Evolutionary conservation across 306 rosid genomes (phyloP).

Genomic region (Argentina anserina): DNA sequence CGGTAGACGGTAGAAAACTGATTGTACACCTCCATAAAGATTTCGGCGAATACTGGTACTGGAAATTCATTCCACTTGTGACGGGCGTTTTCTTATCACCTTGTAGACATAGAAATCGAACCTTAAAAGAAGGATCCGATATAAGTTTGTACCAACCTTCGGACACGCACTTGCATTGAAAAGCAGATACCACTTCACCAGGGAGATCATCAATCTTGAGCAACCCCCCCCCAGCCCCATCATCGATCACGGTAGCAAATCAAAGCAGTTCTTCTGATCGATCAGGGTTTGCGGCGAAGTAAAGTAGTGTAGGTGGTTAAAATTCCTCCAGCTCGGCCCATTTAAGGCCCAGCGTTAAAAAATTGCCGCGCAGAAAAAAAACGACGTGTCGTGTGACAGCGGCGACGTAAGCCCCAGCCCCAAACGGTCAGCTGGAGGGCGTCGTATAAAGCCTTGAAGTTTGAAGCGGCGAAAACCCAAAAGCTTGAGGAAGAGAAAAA

Average conservation of each 20-base stretch:
- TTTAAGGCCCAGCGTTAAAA: neutral
- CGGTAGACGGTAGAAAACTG: too few species aligned
- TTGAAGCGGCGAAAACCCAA: too few species aligned
- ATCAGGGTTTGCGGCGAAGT: too few species aligned
- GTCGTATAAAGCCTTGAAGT: neutral
- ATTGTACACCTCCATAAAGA: too few species aligned
- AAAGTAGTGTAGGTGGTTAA: too few species aligned
- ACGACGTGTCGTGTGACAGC: conserved; percentile 1
- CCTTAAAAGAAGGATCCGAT: neutral
- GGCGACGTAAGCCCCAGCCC: conserved; percentile 7
- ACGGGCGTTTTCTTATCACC: too few species aligned
- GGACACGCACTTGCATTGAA: neutral
- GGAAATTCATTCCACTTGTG: too few species aligned
- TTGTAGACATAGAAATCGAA: neutral
- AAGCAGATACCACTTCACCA: neutral
- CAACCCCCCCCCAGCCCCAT: neutral
- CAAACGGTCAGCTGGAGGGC: neutral
- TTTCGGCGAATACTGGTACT: too few species aligned
- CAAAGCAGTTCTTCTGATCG: neutral
- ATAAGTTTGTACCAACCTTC: neutral
- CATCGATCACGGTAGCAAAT: neutral
- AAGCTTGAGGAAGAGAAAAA: too few species aligned
- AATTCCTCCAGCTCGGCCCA: too few species aligned
- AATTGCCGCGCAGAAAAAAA: neutral
- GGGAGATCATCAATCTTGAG: neutral